Evolutionary conservation across 495 filamentous ascomycete species (phyloP), one percentile per base, ranked within the genome.

Genomic region (Penicillium riverlandense): DNA sequence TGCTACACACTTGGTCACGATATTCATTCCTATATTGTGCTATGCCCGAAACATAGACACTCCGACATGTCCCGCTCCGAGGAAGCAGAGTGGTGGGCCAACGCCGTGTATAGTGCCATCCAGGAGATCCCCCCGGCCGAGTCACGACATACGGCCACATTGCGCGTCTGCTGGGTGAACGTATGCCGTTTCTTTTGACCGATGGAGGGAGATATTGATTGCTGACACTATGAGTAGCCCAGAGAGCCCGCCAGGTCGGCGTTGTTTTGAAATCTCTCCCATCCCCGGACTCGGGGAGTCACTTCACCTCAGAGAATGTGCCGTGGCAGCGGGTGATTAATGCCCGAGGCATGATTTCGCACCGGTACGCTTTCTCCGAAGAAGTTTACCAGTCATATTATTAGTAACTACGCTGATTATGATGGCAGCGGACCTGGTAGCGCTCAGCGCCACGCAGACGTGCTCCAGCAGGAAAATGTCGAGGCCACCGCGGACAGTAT

Each of bases 251-350:
- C 27, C 90, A 96, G 66, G 90, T 97, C 28, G 90, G 91, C 22
- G 70, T 90, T 27, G 88, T 82, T 54, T 78, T 96, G 1, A 96
- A 95, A 58, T 82, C 92, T 52, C 82, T 97, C 11, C 78, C 91
- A 3, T 54, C 63, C 1, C 52, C 65, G 16, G 58, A 64, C 8
- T 54, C 54, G 2, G 54, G 58, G 5, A 48, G 66, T 29, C 58
- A 70, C 42, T 94, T 82, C 63, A 77, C 96, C 54, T 67, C 74
- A 44, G 71, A 63, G 12, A 96, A 86, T 52, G 90, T 96, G 9
- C 91, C 90, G 4, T 97, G 91, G 91, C 91, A 96, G 69, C 72
- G 91, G 37, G 88, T 97, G 9, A 85, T 96, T 48, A 94, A 90
- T 55, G 62, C 85, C 2, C 90, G 86, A 62, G 90, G 90, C 12